A percentile compares a stretch with the other conserved stretches of the same genome.
phyloP scores from a whole-genome alignment of 2,329 filamentous ascomycete species.

The Polychaeton citri region DNA sequence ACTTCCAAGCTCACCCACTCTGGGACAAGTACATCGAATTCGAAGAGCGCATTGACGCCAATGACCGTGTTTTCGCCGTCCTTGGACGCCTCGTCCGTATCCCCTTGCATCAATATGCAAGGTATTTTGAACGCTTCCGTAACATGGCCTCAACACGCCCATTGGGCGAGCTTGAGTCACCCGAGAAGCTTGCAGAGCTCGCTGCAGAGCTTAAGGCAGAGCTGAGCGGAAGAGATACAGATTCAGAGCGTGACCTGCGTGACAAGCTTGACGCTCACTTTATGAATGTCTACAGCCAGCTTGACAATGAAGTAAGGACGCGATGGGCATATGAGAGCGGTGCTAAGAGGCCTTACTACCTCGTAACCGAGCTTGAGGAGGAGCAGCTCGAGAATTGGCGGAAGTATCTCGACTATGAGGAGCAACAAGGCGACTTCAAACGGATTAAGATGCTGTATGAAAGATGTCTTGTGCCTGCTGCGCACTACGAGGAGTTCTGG shows the following conservation, averaged over 20 bases:
- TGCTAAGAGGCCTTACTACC: constrained; percentile 81
- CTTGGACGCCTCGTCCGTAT: constrained; percentile 73
- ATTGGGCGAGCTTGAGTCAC: constrained; percentile 52
- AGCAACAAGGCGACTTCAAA: constrained; percentile 62
- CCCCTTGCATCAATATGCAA: constrained; percentile 88
- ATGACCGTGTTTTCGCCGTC: constrained; percentile 75
- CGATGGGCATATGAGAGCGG: constrained; percentile 81
- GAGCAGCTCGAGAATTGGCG: constrained; percentile 79
- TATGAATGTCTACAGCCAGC: constrained; percentile 66
- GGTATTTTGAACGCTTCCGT: constrained; percentile 87
- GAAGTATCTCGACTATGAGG: constrained; percentile 94
- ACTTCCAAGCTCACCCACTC: constrained; percentile 89
- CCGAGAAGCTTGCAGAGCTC: constrained; percentile 55
- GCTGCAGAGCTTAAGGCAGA: constrained; percentile 51
- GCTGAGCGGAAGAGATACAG: constrained; percentile 36
- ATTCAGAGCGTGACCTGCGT: constrained; percentile 67
- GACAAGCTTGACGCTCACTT: constrained; percentile 67
- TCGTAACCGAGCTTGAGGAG: constrained; percentile 84
- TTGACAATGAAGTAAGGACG: constrained; percentile 78
- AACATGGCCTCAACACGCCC: constrained; percentile 61
- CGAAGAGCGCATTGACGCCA: constrained; percentile 75
- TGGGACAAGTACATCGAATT: constrained; percentile 99
- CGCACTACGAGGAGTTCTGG: constrained; percentile 97
- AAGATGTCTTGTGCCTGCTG: constrained; percentile 80
- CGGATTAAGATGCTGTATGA: constrained; percentile 81